phyloP scores from a whole-genome alignment of 2,329 filamentous ascomycete genomes.

The Talaromyces sp. region DNA sequence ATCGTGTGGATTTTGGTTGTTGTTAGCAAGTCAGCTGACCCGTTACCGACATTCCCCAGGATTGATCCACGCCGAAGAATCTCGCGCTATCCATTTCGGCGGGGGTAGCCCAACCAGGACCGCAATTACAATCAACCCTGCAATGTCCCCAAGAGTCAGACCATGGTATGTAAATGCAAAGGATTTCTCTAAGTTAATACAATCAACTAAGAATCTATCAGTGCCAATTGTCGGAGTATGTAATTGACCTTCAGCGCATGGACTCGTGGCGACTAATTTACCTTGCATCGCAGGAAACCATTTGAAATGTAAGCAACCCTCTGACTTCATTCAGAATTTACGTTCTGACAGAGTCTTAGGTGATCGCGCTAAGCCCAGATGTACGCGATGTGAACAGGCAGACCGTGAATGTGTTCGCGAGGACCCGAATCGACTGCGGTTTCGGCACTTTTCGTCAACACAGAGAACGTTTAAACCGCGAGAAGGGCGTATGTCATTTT shows the following conservation, averaged over 20 bases:
- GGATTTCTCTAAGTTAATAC: too few relatives aligned
- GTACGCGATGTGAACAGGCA: not conserved
- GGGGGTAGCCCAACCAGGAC: not conserved
- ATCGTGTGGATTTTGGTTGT: too few relatives aligned
- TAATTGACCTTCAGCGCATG: not conserved
- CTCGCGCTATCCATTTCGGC: not conserved
- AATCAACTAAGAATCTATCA: constrained; percentile 6
- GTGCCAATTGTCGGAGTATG: constrained; percentile 22
- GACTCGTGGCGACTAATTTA: not conserved
- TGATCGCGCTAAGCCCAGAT: constrained; percentile 9
- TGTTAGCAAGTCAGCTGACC: not conserved
- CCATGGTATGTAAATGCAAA: constrained; percentile 3
- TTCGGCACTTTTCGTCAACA: not conserved
- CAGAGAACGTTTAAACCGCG: not conserved
- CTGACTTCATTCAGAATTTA: not conserved
- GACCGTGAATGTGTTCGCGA: not conserved
- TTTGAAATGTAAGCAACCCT: constrained; percentile 2
- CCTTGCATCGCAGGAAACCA: constrained; percentile 4
- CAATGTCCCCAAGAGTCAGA: not conserved
- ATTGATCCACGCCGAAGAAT: too few relatives aligned
- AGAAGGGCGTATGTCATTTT: not conserved
- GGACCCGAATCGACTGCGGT: not conserved
- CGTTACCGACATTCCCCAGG: not conserved
- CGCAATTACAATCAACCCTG: not conserved
- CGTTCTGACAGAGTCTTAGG: constrained; percentile 21